Percentiles rank a stretch among this genome's conserved stretches.
These are phyloP conservation scores for Exophiala dermatitidis DNA, from an alignment of 2,329 filamentous ascomycete genomes.

Conservation along the genomic window DNA sequence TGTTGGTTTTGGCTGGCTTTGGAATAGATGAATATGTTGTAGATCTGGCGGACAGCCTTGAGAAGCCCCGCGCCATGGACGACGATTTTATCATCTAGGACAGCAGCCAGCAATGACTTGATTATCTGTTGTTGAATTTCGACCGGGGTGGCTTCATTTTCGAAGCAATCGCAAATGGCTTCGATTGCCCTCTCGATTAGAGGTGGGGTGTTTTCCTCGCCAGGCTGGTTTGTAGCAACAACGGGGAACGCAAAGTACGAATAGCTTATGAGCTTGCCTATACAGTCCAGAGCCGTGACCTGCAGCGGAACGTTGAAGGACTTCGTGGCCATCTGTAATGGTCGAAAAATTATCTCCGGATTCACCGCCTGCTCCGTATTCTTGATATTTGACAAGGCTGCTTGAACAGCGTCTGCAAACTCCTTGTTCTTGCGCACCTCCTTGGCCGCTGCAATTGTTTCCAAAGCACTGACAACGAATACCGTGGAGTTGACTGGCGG, in stretches of 20 bases:
- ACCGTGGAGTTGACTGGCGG: constrained; percentile 85
- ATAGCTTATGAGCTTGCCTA: constrained; percentile 97
- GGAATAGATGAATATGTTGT: constrained; percentile 96
- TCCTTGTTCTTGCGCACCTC: constrained; percentile 83
- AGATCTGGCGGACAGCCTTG: constrained; percentile 94
- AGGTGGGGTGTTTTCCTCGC: constrained; percentile 47
- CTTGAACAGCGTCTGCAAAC: constrained; percentile 71
- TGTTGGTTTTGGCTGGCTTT: constrained; percentile 93
- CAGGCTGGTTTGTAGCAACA: constrained; percentile 41
- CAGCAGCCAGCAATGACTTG: constrained; percentile 89
- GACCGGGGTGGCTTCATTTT: constrained; percentile 84
- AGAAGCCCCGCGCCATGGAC: constrained; percentile 92
- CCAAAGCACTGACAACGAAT: constrained; percentile 88
- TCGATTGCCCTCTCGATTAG: constrained; percentile 97
- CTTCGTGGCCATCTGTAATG: constrained; percentile 81
- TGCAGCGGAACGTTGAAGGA: constrained; percentile 77
- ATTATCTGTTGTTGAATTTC: constrained; percentile 97
- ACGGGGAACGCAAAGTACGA: constrained; percentile 84
- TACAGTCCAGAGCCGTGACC: constrained; percentile 89
- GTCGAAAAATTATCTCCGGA: constrained; percentile 85
- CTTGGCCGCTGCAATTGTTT: constrained; percentile 84
- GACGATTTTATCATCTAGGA: constrained; percentile 97
- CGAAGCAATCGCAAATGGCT: constrained; percentile 98
- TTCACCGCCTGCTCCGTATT: constrained; percentile 75
- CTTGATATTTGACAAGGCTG: constrained; percentile 78